Percentiles rank a stretch among this genome's conserved stretches.
Conservation (phyloP, 2,329 filamentous ascomycete species). For the Hypoxylon sp. region DNA sequence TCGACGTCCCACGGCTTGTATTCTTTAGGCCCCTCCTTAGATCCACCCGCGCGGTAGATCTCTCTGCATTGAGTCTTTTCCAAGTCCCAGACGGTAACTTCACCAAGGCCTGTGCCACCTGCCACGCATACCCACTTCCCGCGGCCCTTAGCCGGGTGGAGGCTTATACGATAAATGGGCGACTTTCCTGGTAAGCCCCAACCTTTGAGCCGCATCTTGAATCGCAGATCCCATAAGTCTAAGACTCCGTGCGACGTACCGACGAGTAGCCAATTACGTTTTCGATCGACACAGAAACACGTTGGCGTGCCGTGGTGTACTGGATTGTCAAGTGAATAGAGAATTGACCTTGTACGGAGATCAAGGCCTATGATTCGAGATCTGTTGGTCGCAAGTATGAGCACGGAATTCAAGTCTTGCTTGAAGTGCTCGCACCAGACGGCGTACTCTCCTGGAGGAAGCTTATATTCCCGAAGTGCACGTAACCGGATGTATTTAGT, state of each 20-base stretch:
- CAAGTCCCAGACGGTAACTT: conserved; percentile 95
- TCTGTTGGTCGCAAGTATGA: conserved; percentile 88
- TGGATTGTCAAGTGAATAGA: conserved; percentile 88
- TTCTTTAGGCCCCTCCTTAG: conserved; percentile 72
- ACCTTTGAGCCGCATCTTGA: conserved; percentile 86
- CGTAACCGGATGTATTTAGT: conserved; percentile 84
- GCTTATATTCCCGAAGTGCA: conserved; percentile 83
- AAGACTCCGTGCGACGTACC: conserved; percentile 94
- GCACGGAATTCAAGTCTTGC: conserved; percentile 82
- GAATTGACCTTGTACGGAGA: conserved; percentile 84
- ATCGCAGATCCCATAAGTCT: conserved; percentile 97
- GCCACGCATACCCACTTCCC: conserved; percentile 90
- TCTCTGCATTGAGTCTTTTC: conserved; percentile 91
- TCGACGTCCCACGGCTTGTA: conserved; percentile 93
- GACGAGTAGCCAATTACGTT: conserved; percentile 89
- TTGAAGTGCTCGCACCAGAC: conserved; percentile 96
- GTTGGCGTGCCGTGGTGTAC: conserved; percentile 93
- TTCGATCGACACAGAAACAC: conserved; percentile 89
- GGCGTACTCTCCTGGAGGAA: conserved; percentile 81
- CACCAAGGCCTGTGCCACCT: conserved; percentile 87
- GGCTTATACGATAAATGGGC: conserved; percentile 82
- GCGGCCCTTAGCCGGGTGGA: conserved; percentile 84
- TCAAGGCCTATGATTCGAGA: conserved; percentile 89
- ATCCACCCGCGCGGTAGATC: conserved; percentile 81
- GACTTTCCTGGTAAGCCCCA: conserved; percentile 89